Percentiles rank a stretch among this genome's conserved stretches.
Conservation (phyloP, 2,329 filamentous ascomycete genomes). For the Ascochyta pisi region DNA sequence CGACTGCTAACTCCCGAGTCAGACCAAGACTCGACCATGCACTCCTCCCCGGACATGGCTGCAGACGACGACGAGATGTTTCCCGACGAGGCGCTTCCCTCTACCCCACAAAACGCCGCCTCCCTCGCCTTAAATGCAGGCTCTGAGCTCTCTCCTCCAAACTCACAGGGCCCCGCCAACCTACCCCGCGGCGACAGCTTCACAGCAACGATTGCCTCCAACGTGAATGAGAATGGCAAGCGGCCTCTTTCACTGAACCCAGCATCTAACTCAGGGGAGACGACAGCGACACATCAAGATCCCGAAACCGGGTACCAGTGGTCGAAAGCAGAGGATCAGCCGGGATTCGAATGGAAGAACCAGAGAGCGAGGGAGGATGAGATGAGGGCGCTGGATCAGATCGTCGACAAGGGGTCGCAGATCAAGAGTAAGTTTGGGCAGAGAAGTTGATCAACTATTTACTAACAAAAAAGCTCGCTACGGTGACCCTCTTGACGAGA, state of each 20-base stretch:
- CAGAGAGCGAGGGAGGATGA: slow-evolving; percentile 47
- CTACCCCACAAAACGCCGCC: slow-evolving; percentile 51
- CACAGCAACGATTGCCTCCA: slow-evolving; percentile 26
- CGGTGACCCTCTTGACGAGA: slow-evolving; percentile 46
- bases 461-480: slow-evolving; percentile 40
- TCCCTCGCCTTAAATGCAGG: slow-evolving; percentile 34
- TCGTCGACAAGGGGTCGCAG: slow-evolving; percentile 44
- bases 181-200: slow-evolving; percentile 32
- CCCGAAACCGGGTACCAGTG: slow-evolving; percentile 48
- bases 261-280: slow-evolving; percentile 14
- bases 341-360: slow-evolving; percentile 49
- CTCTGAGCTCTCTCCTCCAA: slow-evolving; percentile 62
- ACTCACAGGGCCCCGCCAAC: slow-evolving; percentile 53
- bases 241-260: slow-evolving; percentile 34
- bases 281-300: slow-evolving; percentile 20
- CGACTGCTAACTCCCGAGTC: slow-evolving; percentile 23
- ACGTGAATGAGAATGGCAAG: slow-evolving; percentile 49
- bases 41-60: slow-evolving; percentile 49
- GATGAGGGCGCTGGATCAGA: slow-evolving; percentile 41
- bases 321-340: slow-evolving; percentile 46
- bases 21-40: slow-evolving; percentile 65
- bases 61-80: slow-evolving; percentile 52
- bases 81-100: slow-evolving; percentile 52
- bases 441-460: not conserved
- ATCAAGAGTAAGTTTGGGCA: slow-evolving; percentile 39